phyloP scores from a whole-genome alignment of 2,329 filamentous ascomycete species.

The Coniochaeta prunicola region DNA sequence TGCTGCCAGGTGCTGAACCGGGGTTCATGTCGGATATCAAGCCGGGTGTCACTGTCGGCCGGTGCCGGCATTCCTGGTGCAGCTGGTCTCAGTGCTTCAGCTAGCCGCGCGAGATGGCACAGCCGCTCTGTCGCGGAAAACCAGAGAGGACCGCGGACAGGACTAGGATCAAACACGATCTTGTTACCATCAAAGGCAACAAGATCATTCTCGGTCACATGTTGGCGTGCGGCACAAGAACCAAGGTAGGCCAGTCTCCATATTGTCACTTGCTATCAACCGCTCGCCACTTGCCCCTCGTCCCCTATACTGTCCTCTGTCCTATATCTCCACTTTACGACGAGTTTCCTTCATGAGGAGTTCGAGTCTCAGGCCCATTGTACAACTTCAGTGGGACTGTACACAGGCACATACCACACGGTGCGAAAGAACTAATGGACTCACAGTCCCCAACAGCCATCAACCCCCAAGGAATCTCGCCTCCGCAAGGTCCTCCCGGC shows the following conservation, averaged over 20 bases:
- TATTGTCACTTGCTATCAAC: background rate
- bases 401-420: background rate
- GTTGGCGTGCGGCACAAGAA: background rate
- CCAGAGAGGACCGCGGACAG: background rate
- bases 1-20: background rate
- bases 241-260: background rate
- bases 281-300: background rate
- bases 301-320: background rate
- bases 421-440: background rate
- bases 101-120: background rate
- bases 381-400: background rate
- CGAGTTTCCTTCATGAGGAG: background rate
- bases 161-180: background rate
- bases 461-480: slow-evolving; percentile 1
- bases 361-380: background rate
- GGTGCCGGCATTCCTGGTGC: background rate
- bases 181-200: background rate
- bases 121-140: background rate
- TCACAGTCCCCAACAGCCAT: background rate
- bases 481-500: slow-evolving; percentile 20
- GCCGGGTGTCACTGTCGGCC: background rate
- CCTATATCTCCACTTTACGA: background rate
- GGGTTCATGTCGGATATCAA: background rate
- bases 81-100: background rate
- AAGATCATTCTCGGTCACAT: background rate